Base-by-base conservation (phyloP, 2,329 filamentous ascomycete genomes). In the Penicillium sp. region DNA sequence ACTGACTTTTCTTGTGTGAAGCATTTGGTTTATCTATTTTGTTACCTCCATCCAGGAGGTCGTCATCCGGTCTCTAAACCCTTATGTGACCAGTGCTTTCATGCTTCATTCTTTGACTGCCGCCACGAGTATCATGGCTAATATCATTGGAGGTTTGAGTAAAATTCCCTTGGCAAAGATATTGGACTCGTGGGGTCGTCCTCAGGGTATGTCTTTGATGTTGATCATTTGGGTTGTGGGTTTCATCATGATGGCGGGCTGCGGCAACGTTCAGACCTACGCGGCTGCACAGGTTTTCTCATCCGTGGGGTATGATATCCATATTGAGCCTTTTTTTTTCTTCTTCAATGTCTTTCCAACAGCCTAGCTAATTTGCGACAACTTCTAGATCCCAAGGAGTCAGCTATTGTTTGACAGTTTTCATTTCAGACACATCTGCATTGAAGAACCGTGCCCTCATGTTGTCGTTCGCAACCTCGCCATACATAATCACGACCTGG, bases 211-310 rank as follows among this genome's bases (percentile, higher is more conserved):
- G 49, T 31, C 21, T 35, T 48, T 62, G 21, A 57, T 50, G 31
- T 12, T 60, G 12, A n/a, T 47, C 19, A 55, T 55, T 15, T 49
- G 66, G 63, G 54, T 59, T 21, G 45, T 62, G 17, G 80, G 81
- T 9, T 75, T 87, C 25, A 76, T 86, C 61, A 81, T 89, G 75
- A 87, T 87, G 75, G 87, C 87, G 1, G 78, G 75, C 2, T 88
- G 84, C 70, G 75, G 79, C 2, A 84, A 83, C 59, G 81, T 89
- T 12, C 73, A 84, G 63, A 84, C 81, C 0, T 89, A 87, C 68
- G 82, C 83, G 31, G 86, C 86, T 2, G 86, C 84, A 2, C 81
- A 80, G 62, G 83, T 87, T 2, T 83, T 89, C 58, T 88, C 85
- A 67, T 80, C 79, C 67, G 79, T 86, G 27, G 86, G 86, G 2